These are phyloP conservation scores for Daldinia grandis DNA, from an alignment of 495 filamentous ascomycete genomes.

Conservation along the genomic window DNA sequence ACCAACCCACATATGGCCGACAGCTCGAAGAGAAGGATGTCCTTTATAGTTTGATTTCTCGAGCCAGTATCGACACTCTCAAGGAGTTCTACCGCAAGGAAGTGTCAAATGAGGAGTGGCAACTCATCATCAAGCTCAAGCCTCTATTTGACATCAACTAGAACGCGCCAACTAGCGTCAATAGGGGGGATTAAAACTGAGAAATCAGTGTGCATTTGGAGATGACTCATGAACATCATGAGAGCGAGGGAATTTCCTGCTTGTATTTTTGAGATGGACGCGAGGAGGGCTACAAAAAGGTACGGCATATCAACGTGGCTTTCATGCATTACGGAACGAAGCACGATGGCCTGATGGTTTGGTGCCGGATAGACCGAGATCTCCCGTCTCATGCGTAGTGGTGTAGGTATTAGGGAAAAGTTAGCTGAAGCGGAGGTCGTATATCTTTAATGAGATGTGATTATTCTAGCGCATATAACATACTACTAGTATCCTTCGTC, in stretches of 20 bases:
- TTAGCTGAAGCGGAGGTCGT: background rate
- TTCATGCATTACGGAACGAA: conserved; percentile 2
- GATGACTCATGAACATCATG: background rate
- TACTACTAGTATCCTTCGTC: background rate
- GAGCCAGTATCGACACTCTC: conserved; percentile 88
- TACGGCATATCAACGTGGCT: conserved; percentile 6
- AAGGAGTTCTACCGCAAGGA: conserved; percentile 96
- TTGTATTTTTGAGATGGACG: conserved; percentile 7
- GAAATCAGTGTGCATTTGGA: conserved; percentile 2
- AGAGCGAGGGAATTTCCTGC: conserved; percentile 1
- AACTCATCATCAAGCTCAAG: conserved; percentile 90
- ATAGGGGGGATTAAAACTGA: background rate
- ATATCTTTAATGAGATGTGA: background rate
- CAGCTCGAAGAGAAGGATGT: conserved; percentile 94
- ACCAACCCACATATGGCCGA: conserved; percentile 94
- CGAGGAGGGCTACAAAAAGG: conserved; percentile 18
- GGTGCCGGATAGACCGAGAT: background rate
- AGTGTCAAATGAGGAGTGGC: conserved; percentile 94
- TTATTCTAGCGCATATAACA: background rate
- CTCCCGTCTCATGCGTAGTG: background rate
- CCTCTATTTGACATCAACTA: conserved; percentile 88
- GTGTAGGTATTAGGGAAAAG: conserved; percentile 1
- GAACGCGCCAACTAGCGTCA: conserved; percentile 11
- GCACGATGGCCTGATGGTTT: background rate
- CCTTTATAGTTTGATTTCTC: conserved; percentile 86